These are phyloP conservation scores for Tulasnella calospora DNA, from an alignment of 768 basidiomycete species.

Conservation along the genomic window DNA sequence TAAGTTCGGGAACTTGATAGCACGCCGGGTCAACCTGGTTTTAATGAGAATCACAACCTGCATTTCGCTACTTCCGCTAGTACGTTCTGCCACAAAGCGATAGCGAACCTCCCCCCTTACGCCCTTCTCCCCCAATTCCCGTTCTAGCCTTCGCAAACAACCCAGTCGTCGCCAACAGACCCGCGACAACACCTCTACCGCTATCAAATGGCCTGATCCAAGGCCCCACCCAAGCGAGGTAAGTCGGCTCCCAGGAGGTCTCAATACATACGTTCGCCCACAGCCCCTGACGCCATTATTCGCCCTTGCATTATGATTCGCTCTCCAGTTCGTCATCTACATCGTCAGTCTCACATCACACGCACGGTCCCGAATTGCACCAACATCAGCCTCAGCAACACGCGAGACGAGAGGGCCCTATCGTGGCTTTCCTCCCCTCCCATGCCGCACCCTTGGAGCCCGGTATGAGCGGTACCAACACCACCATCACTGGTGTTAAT, in stretches of 20 bases:
- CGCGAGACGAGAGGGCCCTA: background rate
- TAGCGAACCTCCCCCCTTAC: background rate
- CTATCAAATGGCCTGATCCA: background rate
- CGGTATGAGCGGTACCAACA: background rate
- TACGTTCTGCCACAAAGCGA: background rate
- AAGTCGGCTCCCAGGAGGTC: background rate
- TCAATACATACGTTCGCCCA: background rate
- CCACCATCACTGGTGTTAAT: background rate
- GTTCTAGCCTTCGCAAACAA: background rate
- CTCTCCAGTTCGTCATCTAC: background rate
- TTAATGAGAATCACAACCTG: background rate
- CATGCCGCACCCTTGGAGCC: background rate
- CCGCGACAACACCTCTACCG: slow-evolving; percentile 4
- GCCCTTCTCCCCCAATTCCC: background rate
- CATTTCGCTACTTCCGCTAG: background rate
- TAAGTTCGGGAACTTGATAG: background rate
- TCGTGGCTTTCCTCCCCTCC: background rate
- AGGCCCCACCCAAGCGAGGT: background rate
- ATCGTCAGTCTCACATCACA: background rate
- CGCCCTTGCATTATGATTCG: background rate
- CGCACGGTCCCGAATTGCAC: background rate
- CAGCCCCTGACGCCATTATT: background rate
- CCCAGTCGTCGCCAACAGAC: background rate
- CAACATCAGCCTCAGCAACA: background rate
- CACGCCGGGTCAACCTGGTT: background rate